Evolutionary conservation across 192 early-diverging fungal species (phyloP), one percentile per base, ranked within the genome.

Genomic region (Chytriomyces sp.): DNA sequence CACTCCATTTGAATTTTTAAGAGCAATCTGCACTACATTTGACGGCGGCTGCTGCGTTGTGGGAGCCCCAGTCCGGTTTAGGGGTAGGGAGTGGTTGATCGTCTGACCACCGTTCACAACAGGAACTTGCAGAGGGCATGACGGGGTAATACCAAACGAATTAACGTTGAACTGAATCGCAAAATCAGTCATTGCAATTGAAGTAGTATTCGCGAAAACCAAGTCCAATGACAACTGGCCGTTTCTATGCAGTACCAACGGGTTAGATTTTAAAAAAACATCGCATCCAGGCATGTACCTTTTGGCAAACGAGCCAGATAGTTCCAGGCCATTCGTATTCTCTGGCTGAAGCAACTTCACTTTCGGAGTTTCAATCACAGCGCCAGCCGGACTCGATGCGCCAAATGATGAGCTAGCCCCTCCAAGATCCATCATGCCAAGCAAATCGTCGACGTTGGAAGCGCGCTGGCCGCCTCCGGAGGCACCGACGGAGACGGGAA

Each of bases 131-230:
- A 93, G 82, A 6, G 84, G 74, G 8, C 80, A 50, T 18, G 80
- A 79, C 20, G 91, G 89, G 67, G 80, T 79, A 5, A 94, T 59
- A 5, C 90, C 89, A 61, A 85, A 88, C 86, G 50, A 80, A 83
- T 94, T 94, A 74, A 92, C 91, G 87, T 94, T 94, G 84, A 94
- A 92, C 75, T 92, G 90, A 24, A 94, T 91, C 0, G 91, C 93
- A 84, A 91, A 90, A 76, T 90, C 89, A 23, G 79, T 77, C 48
- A 94, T 76, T 2, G 89, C 47, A 50, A 82, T 75, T 8, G 66
- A 24, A 48, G 82, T 79, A 57, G 80, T 83, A 84, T 94, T 94
- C 23, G 76, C 63, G 78, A 93, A 86, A 48, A 78, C 75, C 76
- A 94, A 63, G 46, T 94, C 92, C 86, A 93, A 81, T 49, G 81